Conservation (phyloP, 305 asterid species). For the Nicotiana rustica region DNA sequence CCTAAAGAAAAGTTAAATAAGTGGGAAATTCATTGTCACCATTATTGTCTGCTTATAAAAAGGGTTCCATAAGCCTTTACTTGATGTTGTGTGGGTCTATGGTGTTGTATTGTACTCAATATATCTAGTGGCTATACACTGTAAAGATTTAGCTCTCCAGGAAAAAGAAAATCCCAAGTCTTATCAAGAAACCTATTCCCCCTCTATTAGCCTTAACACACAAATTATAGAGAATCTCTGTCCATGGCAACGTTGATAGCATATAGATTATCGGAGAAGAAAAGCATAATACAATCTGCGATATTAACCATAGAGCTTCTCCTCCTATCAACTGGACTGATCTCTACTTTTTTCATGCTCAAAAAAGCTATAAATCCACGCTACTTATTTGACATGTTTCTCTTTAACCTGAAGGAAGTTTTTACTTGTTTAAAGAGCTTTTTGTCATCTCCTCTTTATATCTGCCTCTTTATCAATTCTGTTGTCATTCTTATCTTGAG, state of each 20-base stretch:
- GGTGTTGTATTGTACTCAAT: slow-evolving; percentile 15
- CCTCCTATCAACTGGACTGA: slow-evolving; percentile 38
- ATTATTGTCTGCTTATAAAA: slow-evolving; percentile 27
- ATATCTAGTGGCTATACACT: slow-evolving; percentile 4
- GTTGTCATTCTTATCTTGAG: slow-evolving; percentile 44
- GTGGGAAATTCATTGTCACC: neutral
- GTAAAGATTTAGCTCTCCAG: slow-evolving; percentile 1
- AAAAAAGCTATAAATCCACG: slow-evolving; percentile 30
- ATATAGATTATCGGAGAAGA: slow-evolving; percentile 12
- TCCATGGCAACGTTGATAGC: slow-evolving; percentile 35
- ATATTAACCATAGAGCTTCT: slow-evolving; percentile 40
- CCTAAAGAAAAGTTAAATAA: neutral
- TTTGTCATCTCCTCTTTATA: slow-evolving; percentile 41
- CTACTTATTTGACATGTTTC: slow-evolving; percentile 29
- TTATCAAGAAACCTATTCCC: neutral
- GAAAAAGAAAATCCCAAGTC: neutral
- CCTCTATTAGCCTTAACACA: neutral
- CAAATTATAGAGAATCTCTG: neutral
- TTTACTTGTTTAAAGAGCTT: slow-evolving; percentile 27
- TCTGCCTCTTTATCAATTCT: slow-evolving; percentile 37
- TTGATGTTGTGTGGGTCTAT: slow-evolving; percentile 30
- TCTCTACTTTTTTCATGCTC: slow-evolving; percentile 37
- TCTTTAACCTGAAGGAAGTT: slow-evolving; percentile 29
- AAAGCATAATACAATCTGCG: slow-evolving; percentile 31
- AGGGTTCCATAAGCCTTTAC: slow-evolving; percentile 26